These are phyloP conservation scores for Linderniella brevidens DNA, from an alignment of 257 asterid species.

Conservation along the genomic window DNA sequence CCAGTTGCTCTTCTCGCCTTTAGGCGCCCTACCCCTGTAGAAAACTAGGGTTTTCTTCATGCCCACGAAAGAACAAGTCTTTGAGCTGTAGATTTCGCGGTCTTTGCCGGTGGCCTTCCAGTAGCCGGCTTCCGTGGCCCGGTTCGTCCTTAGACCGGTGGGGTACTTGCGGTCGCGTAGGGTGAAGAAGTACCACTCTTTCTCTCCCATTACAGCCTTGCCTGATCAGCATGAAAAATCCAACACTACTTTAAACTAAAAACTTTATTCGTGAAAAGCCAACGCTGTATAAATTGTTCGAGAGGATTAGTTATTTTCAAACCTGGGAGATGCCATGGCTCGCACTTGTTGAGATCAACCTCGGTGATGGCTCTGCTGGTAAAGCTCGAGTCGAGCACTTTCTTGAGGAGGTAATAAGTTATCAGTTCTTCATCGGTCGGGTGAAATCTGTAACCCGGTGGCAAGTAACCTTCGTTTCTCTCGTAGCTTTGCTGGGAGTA, in stretches of 20 bases:
- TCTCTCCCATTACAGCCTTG: slow-evolving; percentile 6
- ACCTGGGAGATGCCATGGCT: slow-evolving; percentile 7
- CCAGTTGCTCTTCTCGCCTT: slow-evolving; percentile 8
- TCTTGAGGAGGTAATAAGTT: slow-evolving; percentile 7
- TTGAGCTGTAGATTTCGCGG: slow-evolving; percentile 7
- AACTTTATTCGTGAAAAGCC: no score
- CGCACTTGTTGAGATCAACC: slow-evolving; percentile 6
- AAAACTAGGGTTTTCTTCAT: slow-evolving; percentile 9
- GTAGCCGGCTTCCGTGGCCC: slow-evolving; percentile 5
- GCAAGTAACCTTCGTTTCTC: neutral
- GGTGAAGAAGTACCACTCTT: slow-evolving; percentile 8
- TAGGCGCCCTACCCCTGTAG: slow-evolving; percentile 5
- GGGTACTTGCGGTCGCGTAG: slow-evolving; percentile 4
- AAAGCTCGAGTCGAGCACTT: slow-evolving; percentile 1
- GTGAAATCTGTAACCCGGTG: slow-evolving; percentile 6
- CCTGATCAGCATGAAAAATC: neutral
- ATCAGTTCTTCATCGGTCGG: slow-evolving; percentile 6
- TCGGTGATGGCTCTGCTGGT: slow-evolving; percentile 1
- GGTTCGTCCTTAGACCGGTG: slow-evolving; percentile 3
- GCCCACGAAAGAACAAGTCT: slow-evolving; percentile 4
- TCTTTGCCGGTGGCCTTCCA: slow-evolving; percentile 8
- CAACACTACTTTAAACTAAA: neutral
- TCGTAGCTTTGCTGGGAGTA: neutral
- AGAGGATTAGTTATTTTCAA: neutral
- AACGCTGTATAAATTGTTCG: neutral